Percentiles rank a stretch among this genome's conserved stretches.
Conservation (phyloP, 495 filamentous ascomycete species). For the Tricharina praecox region DNA sequence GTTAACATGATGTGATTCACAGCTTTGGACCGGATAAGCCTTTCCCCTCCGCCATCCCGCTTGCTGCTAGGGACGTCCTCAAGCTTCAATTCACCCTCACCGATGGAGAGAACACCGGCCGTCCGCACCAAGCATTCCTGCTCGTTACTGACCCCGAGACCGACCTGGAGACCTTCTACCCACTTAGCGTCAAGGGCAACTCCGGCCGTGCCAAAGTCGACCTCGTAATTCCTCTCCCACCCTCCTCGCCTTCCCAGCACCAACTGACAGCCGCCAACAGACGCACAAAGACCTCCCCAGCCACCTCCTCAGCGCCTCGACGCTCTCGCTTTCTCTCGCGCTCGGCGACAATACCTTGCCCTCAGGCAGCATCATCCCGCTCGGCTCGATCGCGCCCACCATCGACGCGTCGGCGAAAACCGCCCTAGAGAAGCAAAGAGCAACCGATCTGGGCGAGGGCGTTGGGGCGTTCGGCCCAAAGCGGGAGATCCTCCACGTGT, state of each 20-base stretch:
- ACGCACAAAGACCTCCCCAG: conserved; percentile 75
- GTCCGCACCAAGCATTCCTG: conserved; percentile 87
- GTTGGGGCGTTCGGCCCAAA: conserved; percentile 17
- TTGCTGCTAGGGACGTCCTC: conserved; percentile 54
- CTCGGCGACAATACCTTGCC: conserved; percentile 45
- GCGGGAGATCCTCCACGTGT: conserved; percentile 75
- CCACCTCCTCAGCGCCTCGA: conserved; percentile 51
- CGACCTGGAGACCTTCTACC: conserved; percentile 76
- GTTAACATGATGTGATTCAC: too few species aligned
- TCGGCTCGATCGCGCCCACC: conserved; percentile 14
- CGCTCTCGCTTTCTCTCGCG: conserved; percentile 62
- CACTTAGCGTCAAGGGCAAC: conserved; percentile 60
- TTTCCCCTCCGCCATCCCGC: conserved; percentile 44
- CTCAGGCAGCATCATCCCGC: conserved; percentile 7
- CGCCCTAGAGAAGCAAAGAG: conserved; percentile 37
- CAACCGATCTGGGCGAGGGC: conserved; percentile 21
- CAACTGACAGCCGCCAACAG: conserved; percentile 30
- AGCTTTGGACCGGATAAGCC: conserved; percentile 50
- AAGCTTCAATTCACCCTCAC: conserved; percentile 67
- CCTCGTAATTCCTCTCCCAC: conserved; percentile 37
- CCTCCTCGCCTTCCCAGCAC: neutral
- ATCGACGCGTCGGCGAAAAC: conserved; percentile 44
- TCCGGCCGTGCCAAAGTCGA: conserved; percentile 52
- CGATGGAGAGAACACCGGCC: conserved; percentile 58
- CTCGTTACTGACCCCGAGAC: conserved; percentile 55